These are phyloP conservation scores for Alternaria longipes DNA, from an alignment of 2,329 filamentous ascomycete species.

Conservation along the genomic window DNA sequence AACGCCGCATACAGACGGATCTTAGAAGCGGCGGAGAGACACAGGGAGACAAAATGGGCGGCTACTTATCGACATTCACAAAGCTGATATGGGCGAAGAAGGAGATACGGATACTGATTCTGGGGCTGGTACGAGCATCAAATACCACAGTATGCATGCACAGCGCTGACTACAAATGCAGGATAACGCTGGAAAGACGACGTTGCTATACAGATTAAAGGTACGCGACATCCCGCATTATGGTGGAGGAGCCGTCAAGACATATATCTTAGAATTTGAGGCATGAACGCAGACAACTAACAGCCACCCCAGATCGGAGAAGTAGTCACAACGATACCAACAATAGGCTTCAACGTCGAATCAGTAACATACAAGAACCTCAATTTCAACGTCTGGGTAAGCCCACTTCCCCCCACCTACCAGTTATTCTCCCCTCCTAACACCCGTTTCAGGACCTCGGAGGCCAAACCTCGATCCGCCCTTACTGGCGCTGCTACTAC, in stretches of 20 bases:
- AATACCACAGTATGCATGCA: neutral
- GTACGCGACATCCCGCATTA: constrained; percentile 57
- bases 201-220: constrained; percentile 94
- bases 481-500: constrained; percentile 99
- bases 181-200: constrained; percentile 99
- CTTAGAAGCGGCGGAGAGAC: constrained; percentile 19
- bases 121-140: constrained; percentile 77
- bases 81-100: constrained; percentile 80
- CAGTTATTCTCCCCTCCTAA: neutral
- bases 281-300: neutral
- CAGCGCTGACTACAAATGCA: constrained; percentile 55
- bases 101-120: constrained; percentile 94
- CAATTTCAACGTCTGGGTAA: constrained; percentile 98
- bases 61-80: constrained; percentile 43
- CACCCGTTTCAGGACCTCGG: constrained; percentile 74
- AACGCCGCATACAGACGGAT: constrained; percentile 24
- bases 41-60: constrained; percentile 42
- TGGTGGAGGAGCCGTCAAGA: neutral
- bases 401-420: constrained; percentile 37
- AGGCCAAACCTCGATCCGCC: constrained; percentile 97
- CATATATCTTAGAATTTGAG: neutral
- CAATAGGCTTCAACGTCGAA: constrained; percentile 99
- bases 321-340: constrained; percentile 98
- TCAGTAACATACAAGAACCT: constrained; percentile 98
- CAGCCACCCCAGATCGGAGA: constrained; percentile 79